phyloP scores from a whole-genome alignment of 306 rosid genomes.

The Delonix regia region DNA sequence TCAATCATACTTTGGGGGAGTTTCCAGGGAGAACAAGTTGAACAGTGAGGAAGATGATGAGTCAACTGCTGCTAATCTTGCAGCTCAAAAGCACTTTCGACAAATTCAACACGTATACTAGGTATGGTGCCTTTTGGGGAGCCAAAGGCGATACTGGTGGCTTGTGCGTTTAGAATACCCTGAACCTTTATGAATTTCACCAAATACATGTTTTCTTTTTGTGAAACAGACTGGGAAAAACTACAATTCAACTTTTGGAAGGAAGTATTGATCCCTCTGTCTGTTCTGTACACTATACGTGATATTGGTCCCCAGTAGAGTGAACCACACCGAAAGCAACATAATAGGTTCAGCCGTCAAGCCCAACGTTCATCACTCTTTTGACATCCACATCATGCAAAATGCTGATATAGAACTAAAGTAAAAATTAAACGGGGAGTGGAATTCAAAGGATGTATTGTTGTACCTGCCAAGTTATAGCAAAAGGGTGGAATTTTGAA shows the following conservation, averaged over 20 bases:
- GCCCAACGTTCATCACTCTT: not conserved
- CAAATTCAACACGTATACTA: slow-evolving; percentile 1
- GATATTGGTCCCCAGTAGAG: too few species aligned
- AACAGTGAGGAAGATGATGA: not conserved
- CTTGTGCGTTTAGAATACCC: not conserved
- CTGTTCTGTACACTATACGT: too few species aligned
- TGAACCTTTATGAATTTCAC: not conserved
- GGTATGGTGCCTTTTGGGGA: not conserved
- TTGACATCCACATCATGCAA: not conserved
- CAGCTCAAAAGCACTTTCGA: slow-evolving; percentile 29
- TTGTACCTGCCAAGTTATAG: not conserved
- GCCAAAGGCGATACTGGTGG: not conserved
- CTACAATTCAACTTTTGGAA: not conserved
- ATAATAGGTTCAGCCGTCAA: not conserved
- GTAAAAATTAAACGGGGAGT: not conserved
- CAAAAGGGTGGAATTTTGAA: not conserved
- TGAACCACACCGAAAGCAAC: not conserved
- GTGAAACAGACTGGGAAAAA: not conserved
- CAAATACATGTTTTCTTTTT: too few species aligned
- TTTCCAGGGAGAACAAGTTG: not conserved
- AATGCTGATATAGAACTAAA: not conserved
- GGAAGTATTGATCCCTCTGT: too few species aligned
- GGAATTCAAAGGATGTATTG: not conserved
- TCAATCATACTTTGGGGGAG: not conserved
- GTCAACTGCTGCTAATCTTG: slow-evolving; percentile 10